Evolutionary conservation across 2,329 filamentous ascomycete genomes (phyloP), one percentile per base, ranked within the genome.

Genomic region (Aspergillus ibericus): DNA sequence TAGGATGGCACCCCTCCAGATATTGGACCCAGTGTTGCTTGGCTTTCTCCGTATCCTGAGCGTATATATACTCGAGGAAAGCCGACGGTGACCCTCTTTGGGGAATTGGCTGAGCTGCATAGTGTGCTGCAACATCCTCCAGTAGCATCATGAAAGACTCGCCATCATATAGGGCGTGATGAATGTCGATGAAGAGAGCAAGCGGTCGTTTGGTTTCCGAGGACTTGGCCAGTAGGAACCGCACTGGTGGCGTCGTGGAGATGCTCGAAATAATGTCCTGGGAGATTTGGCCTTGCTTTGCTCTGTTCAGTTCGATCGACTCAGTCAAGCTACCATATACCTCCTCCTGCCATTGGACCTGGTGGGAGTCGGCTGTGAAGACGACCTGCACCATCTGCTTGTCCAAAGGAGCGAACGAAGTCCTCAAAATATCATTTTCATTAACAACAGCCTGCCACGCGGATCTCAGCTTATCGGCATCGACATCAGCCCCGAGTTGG

Each of bases 341-440:
- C n/a, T 56, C 56, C 20, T 68, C 65, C 4, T 62, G 63, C 68
- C 68, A 73, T 5, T 40, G 54, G 13, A 69, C 50, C 8, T 50
- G 7, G 27, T 54, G 44, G 1, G 58, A 53, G 5, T 65, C 59
- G 1, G 58, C 34, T 1, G 58, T 44, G n/a, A 78, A 52, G 0
- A 79, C 65, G 5, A 77, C 65, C 50, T 76, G 72, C 2, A 72
- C 71, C 40, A 73, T 71, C 5, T 67, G 59, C 5, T 67, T 68
- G n/a, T 72, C 70, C 16, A 74, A 64, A n/a, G 75, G 63, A 40
- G 71, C 65, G 29, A 79, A 78, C 0, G 72, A 66, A 4, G 75
- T 77, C 34, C 77, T 71, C 32, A 78, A 59, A 22, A 78, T 77
- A 13, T 77, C 72, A 54, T 74, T 70, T 2, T 68, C 61, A n/a